phyloP scores from a whole-genome alignment of 2,329 filamentous ascomycete genomes.

The Metarhizium sp. region DNA sequence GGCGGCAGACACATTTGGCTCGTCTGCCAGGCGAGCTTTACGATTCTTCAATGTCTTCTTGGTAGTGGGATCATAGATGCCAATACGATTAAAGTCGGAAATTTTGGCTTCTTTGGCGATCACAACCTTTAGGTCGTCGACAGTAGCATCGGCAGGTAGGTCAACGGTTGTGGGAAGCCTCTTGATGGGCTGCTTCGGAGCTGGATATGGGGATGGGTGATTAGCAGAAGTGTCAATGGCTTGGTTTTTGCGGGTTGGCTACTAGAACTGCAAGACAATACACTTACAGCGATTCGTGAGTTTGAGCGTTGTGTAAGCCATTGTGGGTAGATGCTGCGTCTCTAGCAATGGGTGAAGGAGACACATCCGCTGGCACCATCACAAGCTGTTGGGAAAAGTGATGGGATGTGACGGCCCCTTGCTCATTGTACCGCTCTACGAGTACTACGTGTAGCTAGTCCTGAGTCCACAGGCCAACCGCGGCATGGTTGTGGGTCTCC shows the following conservation, averaged over 20 bases:
- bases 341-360: not conserved
- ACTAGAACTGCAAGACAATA: not conserved
- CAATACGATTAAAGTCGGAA: conserved; percentile 51
- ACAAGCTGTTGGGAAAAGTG: conserved; percentile 1
- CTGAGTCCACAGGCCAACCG: too few relatives aligned
- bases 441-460: too few relatives aligned
- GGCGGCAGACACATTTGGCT: conserved; percentile 36
- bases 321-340: conserved; percentile 1
- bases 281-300: conserved; percentile 14
- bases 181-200: conserved; percentile 41
- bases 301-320: conserved; percentile 10
- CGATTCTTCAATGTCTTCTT: conserved; percentile 57
- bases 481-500: too few relatives aligned
- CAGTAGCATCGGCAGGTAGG: conserved; percentile 39
- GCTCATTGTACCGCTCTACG: too few relatives aligned
- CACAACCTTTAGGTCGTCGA: conserved; percentile 49
- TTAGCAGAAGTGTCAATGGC: conserved; percentile 1
- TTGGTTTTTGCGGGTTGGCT: not conserved
- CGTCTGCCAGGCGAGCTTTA: conserved; percentile 40
- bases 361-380: not conserved
- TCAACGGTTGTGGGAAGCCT: conserved; percentile 43
- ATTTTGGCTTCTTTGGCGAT: conserved; percentile 43
- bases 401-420: not conserved
- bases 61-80: conserved; percentile 49
- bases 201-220: conserved; percentile 14